Base-by-base conservation (phyloP, 139 green algal genomes). In the Edaphochlamys debaryana region DNA sequence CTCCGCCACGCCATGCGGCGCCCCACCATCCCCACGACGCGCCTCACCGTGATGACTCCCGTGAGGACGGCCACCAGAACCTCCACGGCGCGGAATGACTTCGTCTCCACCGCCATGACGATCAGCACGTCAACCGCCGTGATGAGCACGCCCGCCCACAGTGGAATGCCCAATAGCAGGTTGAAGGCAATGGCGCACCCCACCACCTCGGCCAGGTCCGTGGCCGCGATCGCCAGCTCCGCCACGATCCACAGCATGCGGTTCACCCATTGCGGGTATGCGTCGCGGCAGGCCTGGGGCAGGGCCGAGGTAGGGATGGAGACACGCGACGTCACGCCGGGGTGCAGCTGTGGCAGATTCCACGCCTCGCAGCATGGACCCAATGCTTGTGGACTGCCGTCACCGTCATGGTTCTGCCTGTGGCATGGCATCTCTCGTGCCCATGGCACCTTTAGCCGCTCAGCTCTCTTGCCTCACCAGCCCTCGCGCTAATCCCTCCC, bases 161-260 rank as follows among this genome's bases (percentile, higher is more conserved):
- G 64, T 3, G 89, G 89, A 22, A 80, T 75, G 52, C 88, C 86
- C 25, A 80, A 79, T 20, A 92, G 80, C 66, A 92, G 81, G 80
- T 92, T 85, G 42, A 92, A 69, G 1, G 89, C 89, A 20, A 80
- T 84, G 34, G 89, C 89, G 27, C 84, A 89, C 8, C 89, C 89
- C 32, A 92, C 88, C 41, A 92, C 76, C 76, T 82, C 78, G 8
- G 91, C 88, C 66, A 95, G 83, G 73, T 95, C 92, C 19, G 88
- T 94, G 11, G 92, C 92, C 5, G 72, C 82, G 75, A 95, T 95
- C 38, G 91, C 92, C 5, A 95, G 36, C 68, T 95, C 91, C 1
- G 88, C 87, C 32, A 93, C 40, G 5, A 93, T 17, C 91, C 91
- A 95, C 45, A 95, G 84, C 22, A 81, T 25, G 38, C 85, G 79